Percentiles rank a stretch among this genome's conserved stretches.
phyloP scores from a whole-genome alignment of 2,329 filamentous ascomycete genomes.

The Pezicula carpinea region DNA sequence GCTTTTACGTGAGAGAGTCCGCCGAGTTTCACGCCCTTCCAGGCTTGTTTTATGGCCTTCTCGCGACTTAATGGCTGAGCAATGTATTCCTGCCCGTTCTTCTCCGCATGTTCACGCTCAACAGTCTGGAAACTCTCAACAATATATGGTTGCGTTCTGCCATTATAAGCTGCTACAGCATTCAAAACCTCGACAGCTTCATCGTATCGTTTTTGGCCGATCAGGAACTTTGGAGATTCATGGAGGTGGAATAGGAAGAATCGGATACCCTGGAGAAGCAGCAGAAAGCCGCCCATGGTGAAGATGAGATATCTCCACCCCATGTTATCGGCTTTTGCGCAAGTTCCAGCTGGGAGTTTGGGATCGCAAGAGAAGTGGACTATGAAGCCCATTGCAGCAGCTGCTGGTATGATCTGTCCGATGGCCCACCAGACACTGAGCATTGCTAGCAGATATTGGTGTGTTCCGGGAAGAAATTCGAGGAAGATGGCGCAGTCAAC shows the following conservation, averaged over 20 bases:
- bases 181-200: conserved; percentile 77
- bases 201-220: conserved; percentile 47
- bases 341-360: conserved; percentile 11
- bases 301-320: conserved; percentile 47
- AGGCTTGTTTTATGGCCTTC: conserved; percentile 37
- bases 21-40: conserved; percentile 45
- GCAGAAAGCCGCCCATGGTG: conserved; percentile 64
- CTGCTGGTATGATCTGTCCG: conserved; percentile 20
- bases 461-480: conserved; percentile 25
- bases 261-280: conserved; percentile 33
- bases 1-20: conserved; percentile 40
- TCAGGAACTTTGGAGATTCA: conserved; percentile 27
- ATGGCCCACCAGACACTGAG: conserved; percentile 26
- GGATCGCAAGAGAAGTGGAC: conserved; percentile 22
- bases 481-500: conserved; percentile 21
- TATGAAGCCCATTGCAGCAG: conserved; percentile 20
- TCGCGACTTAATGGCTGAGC: not conserved
- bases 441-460: conserved; percentile 25
- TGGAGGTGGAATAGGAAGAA: conserved; percentile 27
- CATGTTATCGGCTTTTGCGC: conserved; percentile 25
- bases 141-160: conserved; percentile 66
- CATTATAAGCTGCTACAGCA: conserved; percentile 68
- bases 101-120: conserved; percentile 28
- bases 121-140: conserved; percentile 27
- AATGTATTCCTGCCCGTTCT: conserved; percentile 11